Base-by-base conservation (phyloP, 75 land plant genomes). In the Pinus taeda region DNA sequence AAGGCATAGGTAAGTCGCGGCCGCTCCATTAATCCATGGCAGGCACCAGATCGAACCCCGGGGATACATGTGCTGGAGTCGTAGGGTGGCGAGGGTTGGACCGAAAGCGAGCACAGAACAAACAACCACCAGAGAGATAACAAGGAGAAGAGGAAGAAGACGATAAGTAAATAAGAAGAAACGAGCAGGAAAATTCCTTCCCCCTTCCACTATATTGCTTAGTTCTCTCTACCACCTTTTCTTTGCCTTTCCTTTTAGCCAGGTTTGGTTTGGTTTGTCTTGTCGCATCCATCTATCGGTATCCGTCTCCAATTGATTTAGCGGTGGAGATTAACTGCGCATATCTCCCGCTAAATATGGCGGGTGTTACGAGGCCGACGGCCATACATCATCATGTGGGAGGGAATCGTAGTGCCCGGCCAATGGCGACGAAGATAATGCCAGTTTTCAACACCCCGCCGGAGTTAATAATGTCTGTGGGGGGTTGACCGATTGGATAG, bases 31-130 rank as follows among this genome's bases (percentile, higher is more conserved):
- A 39, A 7, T 39, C 13, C 21, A 7, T 21, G 42, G 24, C 8
- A 69, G 72, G 4, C 53, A 42, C 24, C 72, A 24, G 72, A 69
- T 69, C 72, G 72, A 69, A 42, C 21, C 72, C 72, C 53, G 55
- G 11, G 55, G 55, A 11, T 49, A 49, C 55, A 1, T 49, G 2
- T 9, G 53, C 72, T 15, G 24, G n/a, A 21, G 2, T 36, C 72
- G 72, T 69, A 69, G 72, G 72, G 72, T 69, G 72, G 72, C 53
- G 72, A 69, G 72, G 72, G 72, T 69, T 39, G 55, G 55, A 2
- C 11, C 55, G 11, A 49, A 49, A 49, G 55, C 55, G 55, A 9
- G 55, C 55, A 49, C 55, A 49, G 55, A 49, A 9, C 55, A 49
- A 0, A 26, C 33, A 33, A 49, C 49, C n/a, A 42, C 69, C 22